Conservation (phyloP, 2,329 filamentous ascomycete genomes). For the Cordyceps farinosa region DNA sequence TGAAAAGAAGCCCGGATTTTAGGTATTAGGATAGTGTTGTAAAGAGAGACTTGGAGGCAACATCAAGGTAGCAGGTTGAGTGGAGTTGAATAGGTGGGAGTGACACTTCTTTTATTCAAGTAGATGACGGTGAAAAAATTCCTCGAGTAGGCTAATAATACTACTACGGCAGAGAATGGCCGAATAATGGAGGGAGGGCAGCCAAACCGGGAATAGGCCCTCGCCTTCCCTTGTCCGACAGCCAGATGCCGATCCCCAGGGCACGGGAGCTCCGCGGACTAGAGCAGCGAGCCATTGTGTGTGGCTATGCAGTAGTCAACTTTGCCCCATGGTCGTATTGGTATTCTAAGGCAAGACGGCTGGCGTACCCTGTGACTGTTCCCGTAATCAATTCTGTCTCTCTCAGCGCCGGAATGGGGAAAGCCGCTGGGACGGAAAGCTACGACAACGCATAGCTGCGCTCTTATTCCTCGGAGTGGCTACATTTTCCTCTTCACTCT, state of each 20-base stretch:
- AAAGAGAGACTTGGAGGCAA: not conserved
- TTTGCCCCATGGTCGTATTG: too few species aligned
- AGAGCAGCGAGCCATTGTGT: not conserved
- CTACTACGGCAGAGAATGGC: not conserved
- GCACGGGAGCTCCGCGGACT: conserved; percentile 1
- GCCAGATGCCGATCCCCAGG: not conserved
- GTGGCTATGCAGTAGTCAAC: too few species aligned
- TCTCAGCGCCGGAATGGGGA: too few species aligned
- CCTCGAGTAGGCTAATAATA: conserved; percentile 6
- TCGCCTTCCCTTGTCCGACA: not conserved
- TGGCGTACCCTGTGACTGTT: too few species aligned
- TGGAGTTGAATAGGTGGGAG: not conserved
- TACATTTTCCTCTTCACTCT: too few species aligned
- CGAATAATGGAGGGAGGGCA: not conserved
- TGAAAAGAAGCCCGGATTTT: too few species aligned
- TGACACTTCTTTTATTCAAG: not conserved
- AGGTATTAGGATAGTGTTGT: not conserved
- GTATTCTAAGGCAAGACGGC: too few species aligned
- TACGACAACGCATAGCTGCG: too few species aligned
- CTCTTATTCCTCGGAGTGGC: too few species aligned
- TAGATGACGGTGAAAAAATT: not conserved
- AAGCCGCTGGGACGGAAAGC: too few species aligned
- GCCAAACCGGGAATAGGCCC: not conserved
- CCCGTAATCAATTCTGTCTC: too few species aligned
- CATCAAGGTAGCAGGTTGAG: not conserved